Evolutionary conservation across 176 grass and related monocot species (phyloP), one percentile per base, ranked within the genome.

Genomic region (Typha latifolia): DNA sequence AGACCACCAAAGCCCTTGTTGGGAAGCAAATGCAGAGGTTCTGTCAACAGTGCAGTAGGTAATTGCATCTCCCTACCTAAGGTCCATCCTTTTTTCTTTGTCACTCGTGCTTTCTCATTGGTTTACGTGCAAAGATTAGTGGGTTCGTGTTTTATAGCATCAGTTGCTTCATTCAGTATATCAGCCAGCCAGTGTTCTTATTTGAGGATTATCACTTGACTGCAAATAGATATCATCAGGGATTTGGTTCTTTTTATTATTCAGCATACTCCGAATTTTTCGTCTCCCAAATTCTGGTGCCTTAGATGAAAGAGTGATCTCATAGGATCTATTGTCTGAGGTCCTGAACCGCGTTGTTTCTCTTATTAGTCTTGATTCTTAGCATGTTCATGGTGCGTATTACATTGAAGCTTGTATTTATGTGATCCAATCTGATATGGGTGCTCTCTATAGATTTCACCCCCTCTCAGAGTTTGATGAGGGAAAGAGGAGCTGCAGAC

Each of bases 31-130:
- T 93, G 79, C 89, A 99, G 86, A 86, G 89, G 51, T 94, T 94
- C 86, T 99, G 95, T 74, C 95, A 99, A 67, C 95, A 99, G 86
- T 94, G 89, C 55, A 94, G 95, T 81, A 94, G 95, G 89, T 99
- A 89, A 78, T 81, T 27, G 70, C 57, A 49, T 24, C 55, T 12
- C 56, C 61, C 19, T 31, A 12, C 16, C 2, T 75, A 51, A 68
- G 48, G 26, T 23, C 1, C 11, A 26, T n/a, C 5, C 20, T 27
- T 4, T 26, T 12, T 27, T 5, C 59, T 10, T 66, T 18, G 3
- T n/a, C 34, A 32, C 51, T 56, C 6, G 37, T 62, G 49, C 29
- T 63, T 50, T 31, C 7, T 56, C 27, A 29, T 51, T 80, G 31
- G 10, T 63, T 72, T 48, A 22, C 23, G 32, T 61, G 49, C 6